Conservation (phyloP, 176 grass and related monocot species). For the Dactylis glomerata region DNA sequence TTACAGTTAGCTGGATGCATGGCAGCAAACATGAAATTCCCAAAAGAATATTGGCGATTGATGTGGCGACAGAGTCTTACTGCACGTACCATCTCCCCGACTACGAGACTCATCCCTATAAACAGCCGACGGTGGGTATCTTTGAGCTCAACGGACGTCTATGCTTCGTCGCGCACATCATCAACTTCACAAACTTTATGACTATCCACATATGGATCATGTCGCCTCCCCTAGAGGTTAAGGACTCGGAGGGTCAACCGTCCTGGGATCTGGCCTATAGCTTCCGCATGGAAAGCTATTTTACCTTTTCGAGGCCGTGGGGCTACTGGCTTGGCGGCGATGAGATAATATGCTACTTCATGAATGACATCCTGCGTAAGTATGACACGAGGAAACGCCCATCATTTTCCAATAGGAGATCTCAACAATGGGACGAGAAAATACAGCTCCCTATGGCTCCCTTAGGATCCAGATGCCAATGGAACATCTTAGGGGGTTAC, state of each 20-base stretch:
- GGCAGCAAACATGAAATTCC: background rate
- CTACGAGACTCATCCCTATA: background rate
- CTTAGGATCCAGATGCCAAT: background rate
- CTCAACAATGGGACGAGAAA: background rate
- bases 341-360: background rate
- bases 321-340: background rate
- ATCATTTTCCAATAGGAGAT: background rate
- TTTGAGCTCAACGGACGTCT: background rate
- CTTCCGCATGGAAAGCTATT: background rate
- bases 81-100: background rate
- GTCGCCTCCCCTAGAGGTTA: background rate
- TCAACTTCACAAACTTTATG: background rate
- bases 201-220: background rate
- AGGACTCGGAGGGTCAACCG: background rate
- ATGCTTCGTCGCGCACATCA: background rate
- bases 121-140: background rate
- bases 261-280: background rate
- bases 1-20: background rate
- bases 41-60: background rate
- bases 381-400: background rate
- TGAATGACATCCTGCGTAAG: background rate
- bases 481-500: background rate
- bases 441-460: background rate
- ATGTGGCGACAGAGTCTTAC: background rate
- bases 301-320: background rate